A percentile compares a stretch with the other conserved stretches of the same genome.
Evolutionary conservation across 2,329 filamentous ascomycete genomes (phyloP).

Genomic region (Pseudogymnoascus sp.): DNA sequence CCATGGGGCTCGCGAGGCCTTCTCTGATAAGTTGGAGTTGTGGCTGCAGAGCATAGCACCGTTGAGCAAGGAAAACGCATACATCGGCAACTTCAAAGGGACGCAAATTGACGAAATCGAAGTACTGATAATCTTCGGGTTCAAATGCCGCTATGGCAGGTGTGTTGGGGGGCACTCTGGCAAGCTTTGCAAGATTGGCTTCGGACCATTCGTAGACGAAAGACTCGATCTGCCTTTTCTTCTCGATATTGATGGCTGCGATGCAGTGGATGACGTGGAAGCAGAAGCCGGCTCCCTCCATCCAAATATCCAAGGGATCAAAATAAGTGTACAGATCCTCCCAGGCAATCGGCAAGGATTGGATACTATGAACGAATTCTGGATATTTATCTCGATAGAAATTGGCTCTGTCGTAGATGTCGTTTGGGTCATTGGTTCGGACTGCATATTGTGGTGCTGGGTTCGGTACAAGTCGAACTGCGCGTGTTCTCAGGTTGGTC

Average conservation of each 20-base stretch:
- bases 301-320: slow-evolving; percentile 27
- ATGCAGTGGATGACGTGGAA: slow-evolving; percentile 24
- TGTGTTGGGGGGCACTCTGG: background rate
- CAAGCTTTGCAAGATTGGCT: slow-evolving; percentile 2
- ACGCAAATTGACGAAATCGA: background rate
- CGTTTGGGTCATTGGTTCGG: slow-evolving; percentile 13
- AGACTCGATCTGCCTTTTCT: background rate
- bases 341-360: slow-evolving; percentile 17
- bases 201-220: background rate
- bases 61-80: background rate
- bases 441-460: slow-evolving; percentile 10
- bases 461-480: slow-evolving; percentile 13
- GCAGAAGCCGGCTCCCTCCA: slow-evolving; percentile 25
- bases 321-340: slow-evolving; percentile 27
- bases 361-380: slow-evolving; percentile 8
- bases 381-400: slow-evolving; percentile 16
- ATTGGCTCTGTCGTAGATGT: slow-evolving; percentile 13
- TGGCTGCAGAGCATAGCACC: background rate
- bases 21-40: background rate
- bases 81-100: background rate
- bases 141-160: background rate
- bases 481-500: slow-evolving; percentile 13
- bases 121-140: slow-evolving; percentile 2
- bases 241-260: slow-evolving; percentile 4
- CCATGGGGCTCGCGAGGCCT: background rate